Evolutionary conservation across 345 rosid species (phyloP), one percentile per base, ranked within the genome.

Genomic region (Kernera saxatilis): DNA sequence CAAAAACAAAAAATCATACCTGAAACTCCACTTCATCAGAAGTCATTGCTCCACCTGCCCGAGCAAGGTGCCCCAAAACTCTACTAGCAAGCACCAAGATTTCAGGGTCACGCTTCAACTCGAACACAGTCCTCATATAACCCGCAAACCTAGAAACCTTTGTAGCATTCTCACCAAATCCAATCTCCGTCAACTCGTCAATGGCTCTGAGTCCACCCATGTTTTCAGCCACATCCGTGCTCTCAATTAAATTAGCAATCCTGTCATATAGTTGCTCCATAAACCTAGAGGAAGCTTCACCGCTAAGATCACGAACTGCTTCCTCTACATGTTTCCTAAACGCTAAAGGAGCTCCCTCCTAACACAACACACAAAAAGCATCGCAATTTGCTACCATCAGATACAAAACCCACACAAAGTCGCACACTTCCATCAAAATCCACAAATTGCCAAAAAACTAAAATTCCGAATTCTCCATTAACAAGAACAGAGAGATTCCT

Each of bases 31-130:
- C 95, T 92, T 92, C 96, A 71, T 95, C 99, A 11, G 99, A 96
- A 56, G 96, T 88, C 99, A 95, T 90, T 37, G 94, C 97, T 57
- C 99, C 99, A 59, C 99, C 98, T 15, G 96, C 94, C 89, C 96
- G 85, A 4, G 97, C 98, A 68, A 95, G 86, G 65, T 95, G 99
- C 32, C 99, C 99, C 79, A 95, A 85, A 75, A 95, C 99, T 78
- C 74, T 80, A 81, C 98, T 95, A 60, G 98, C 94, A 86, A 85
- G 97, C 69, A 85, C 84, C 82, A 95, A 77, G 66, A 86, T 86
- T 46, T 88, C 96, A 32, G 80, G 88, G 73, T 92, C 99, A 32
- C 93, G 92, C 83, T 88, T 92, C 32, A 71, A 86, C 48, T 88
- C 99, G 21, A 95, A 92, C 41, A 88, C 90, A 9, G 57, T 79